phyloP scores from a whole-genome alignment of 352 stramenopile genomes.

The Globisporangium canariense region DNA sequence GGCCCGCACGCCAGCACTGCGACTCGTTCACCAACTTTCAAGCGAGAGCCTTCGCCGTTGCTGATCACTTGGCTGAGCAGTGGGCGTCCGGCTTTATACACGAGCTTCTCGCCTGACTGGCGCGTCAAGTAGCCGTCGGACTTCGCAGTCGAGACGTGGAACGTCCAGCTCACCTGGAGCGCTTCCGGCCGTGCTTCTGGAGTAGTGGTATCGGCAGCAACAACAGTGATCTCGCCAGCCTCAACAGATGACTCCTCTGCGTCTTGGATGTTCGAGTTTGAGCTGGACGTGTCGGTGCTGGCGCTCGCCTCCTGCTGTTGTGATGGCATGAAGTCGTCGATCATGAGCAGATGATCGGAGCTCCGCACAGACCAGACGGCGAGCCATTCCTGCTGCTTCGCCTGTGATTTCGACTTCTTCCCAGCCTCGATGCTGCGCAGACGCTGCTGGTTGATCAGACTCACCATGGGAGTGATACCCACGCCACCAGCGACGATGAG shows the following conservation, averaged over 20 bases:
- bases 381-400: constrained; percentile 44
- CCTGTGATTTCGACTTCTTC: constrained; percentile 11
- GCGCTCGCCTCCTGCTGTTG: constrained; percentile 31
- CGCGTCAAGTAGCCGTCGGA: constrained; percentile 41
- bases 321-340: constrained; percentile 63
- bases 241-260: constrained; percentile 33
- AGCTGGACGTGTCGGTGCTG: constrained; percentile 18
- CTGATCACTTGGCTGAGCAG: constrained; percentile 76
- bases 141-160: constrained; percentile 58
- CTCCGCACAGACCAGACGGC: constrained; percentile 64
- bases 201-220: not conserved
- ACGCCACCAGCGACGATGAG: constrained; percentile 69
- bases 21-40: constrained; percentile 43
- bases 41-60: constrained; percentile 38
- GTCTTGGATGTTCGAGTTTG: constrained; percentile 36
- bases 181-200: constrained; percentile 13
- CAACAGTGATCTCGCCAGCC: not conserved
- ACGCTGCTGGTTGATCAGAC: constrained; percentile 64
- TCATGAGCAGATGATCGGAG: constrained; percentile 64
- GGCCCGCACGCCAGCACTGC: constrained; percentile 73
- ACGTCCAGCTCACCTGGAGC: constrained; percentile 52
- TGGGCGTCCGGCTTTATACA: constrained; percentile 47
- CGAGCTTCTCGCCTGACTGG: constrained; percentile 50
- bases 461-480: constrained; percentile 78
- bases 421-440: constrained; percentile 22